Percentiles rank a stretch among this genome's conserved stretches.
These are phyloP conservation scores for Mychonastes homosphaera DNA, from an alignment of 139 green algal genomes.

Conservation along the genomic window DNA sequence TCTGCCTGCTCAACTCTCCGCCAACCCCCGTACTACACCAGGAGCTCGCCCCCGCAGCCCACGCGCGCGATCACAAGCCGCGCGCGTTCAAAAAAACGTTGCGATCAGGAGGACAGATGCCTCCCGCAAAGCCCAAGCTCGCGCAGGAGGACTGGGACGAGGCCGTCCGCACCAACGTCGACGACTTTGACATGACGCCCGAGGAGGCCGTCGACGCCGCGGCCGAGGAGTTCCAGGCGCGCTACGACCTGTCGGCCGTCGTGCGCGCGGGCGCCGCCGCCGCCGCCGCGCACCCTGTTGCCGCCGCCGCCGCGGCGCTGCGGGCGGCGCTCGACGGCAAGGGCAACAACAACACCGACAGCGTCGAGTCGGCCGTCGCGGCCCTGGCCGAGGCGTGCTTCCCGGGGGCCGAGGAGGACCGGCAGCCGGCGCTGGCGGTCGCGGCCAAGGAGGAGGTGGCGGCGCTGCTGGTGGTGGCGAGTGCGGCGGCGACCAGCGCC, in stretches of 20 bases:
- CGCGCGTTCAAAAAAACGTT: too few species aligned
- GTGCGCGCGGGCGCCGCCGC: constrained; percentile 10
- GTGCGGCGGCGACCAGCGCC: too few species aligned
- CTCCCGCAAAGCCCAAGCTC: too few species aligned
- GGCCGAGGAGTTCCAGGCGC: constrained; percentile 61
- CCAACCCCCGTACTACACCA: too few species aligned
- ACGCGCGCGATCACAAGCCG: too few species aligned
- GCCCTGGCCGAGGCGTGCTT: neutral
- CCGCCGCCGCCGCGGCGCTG: neutral
- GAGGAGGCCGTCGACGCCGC: constrained; percentile 61
- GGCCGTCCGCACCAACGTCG: constrained; percentile 63
- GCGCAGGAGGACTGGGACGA: constrained; percentile 67
- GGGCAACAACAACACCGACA: neutral
- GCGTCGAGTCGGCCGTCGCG: neutral
- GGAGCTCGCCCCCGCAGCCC: too few species aligned
- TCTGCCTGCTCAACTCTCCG: too few species aligned
- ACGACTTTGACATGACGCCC: constrained; percentile 75
- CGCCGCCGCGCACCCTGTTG: neutral
- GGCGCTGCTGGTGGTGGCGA: too few species aligned
- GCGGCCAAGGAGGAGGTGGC: too few species aligned
- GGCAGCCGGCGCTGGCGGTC: constrained; percentile 11
- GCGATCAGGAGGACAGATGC: too few species aligned
- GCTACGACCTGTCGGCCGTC: constrained; percentile 58
- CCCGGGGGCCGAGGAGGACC: neutral
- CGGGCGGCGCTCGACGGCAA: neutral